A percentile compares a stretch with the other conserved stretches of the same genome.
Conservation (phyloP, 257 asterid genomes). For the Knoxia roxburghii region DNA sequence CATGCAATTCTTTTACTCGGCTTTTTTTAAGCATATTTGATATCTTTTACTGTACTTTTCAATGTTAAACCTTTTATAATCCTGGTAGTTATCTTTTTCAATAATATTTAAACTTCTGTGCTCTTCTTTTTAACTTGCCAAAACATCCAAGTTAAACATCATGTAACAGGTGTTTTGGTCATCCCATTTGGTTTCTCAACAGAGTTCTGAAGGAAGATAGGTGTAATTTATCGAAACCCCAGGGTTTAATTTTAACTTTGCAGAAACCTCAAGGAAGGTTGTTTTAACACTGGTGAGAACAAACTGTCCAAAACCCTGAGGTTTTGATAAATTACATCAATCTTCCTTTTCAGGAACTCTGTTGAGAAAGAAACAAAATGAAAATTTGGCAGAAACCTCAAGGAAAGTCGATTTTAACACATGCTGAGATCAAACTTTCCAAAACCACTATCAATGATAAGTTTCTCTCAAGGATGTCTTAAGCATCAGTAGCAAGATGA, state of each 20-base stretch:
- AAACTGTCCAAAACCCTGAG: neutral
- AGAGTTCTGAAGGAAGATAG: too few relatives aligned
- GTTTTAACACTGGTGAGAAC: neutral
- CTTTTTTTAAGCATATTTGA: neutral
- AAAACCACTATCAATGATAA: neutral
- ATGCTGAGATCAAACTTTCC: neutral
- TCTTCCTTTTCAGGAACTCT: too few relatives aligned
- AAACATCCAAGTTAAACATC: too few relatives aligned
- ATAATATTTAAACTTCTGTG: neutral
- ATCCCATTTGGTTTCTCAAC: too few relatives aligned
- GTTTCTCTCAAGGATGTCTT: neutral
- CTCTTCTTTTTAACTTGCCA: neutral
- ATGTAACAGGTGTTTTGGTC: too few relatives aligned
- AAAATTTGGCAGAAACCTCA: too few relatives aligned
- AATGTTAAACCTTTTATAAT: neutral
- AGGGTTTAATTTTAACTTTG: too few relatives aligned
- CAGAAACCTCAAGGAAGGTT: neutral
- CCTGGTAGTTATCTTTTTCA: neutral
- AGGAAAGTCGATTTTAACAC: too few relatives aligned
- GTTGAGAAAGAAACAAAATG: too few relatives aligned
- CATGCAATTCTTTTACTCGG: neutral
- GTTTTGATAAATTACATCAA: too few relatives aligned
- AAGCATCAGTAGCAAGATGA: constrained; percentile 5
- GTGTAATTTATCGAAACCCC: too few relatives aligned
- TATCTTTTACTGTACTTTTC: neutral